A percentile compares a stretch with the other conserved stretches of the same genome.
Evolutionary conservation across 2,329 filamentous ascomycete genomes (phyloP).

Genomic region (Apiospora phragmitis): DNA sequence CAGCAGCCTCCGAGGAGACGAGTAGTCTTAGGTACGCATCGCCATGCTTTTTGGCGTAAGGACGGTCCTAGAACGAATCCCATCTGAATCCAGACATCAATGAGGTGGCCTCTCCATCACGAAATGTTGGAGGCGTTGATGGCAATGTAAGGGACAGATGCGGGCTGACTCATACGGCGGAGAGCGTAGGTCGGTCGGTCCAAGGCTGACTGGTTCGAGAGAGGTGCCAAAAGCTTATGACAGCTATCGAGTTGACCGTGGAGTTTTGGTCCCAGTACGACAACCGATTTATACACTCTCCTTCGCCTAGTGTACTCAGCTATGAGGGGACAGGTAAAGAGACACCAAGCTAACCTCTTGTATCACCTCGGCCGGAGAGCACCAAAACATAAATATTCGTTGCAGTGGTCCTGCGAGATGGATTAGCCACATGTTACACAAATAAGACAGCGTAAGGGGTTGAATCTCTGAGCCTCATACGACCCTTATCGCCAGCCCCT

Average conservation of each 20-base stretch:
- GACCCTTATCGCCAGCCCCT: not conserved
- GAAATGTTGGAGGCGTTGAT: not conserved
- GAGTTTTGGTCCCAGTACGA: not conserved
- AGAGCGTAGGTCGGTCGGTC: not conserved
- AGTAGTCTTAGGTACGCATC: not conserved
- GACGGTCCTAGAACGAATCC: not conserved
- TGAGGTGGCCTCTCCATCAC: not conserved
- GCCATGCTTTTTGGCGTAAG: not conserved
- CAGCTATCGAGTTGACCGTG: not conserved
- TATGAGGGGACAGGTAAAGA: not conserved
- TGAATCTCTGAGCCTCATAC: not conserved
- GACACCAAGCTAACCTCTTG: not conserved
- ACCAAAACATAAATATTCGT: not conserved
- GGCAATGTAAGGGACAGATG: not conserved
- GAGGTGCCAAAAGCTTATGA: not conserved
- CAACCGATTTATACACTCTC: too few species aligned
- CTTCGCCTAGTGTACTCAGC: not conserved
- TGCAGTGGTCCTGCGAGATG: not conserved
- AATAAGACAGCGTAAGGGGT: not conserved
- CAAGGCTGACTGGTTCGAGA: not conserved
- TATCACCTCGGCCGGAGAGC: not conserved
- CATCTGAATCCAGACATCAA: not conserved
- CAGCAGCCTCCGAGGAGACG: not conserved
- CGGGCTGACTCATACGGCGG: not conserved
- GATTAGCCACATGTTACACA: not conserved